A percentile compares a stretch with the other conserved stretches of the same genome.
These are phyloP conservation scores for Pseudotsuga menziesii DNA, from an alignment of 75 land plant species.

Conservation along the genomic window DNA sequence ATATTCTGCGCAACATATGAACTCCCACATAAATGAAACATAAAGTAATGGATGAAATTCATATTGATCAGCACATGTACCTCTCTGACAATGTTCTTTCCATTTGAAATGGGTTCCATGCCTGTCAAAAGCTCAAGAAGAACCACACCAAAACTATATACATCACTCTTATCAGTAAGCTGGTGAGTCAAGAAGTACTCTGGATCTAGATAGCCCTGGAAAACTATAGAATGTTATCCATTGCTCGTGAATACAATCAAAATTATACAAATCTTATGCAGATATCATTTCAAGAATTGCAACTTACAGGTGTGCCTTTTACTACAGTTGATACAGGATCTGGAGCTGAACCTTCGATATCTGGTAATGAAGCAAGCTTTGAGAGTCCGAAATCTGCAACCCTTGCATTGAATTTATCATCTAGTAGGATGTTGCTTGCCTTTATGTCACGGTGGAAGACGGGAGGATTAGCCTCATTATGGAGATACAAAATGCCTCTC, in stretches of 20 bases:
- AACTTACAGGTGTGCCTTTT: constrained; percentile 61
- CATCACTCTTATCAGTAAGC: constrained; percentile 96
- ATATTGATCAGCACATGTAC: constrained; percentile 23
- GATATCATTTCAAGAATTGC: neutral
- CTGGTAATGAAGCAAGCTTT: constrained; percentile 36
- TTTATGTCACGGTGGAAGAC: constrained; percentile 91
- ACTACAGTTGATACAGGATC: constrained; percentile 51
- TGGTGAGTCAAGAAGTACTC: constrained; percentile 82
- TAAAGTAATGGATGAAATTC: constrained; percentile 21
- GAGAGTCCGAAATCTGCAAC: constrained; percentile 87
- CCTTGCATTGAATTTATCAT: constrained; percentile 49
- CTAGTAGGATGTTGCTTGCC: constrained; percentile 80
- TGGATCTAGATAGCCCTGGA: constrained; percentile 94
- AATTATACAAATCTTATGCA: neutral
- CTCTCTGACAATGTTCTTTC: constrained; percentile 95
- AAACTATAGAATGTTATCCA: constrained; percentile 8
- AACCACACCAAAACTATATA: constrained; percentile 95
- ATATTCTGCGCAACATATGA: constrained; percentile 14
- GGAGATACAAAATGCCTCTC: constrained; percentile 56
- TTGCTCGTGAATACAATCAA: neutral
- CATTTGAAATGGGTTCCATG: constrained; percentile 77
- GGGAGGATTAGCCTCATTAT: constrained; percentile 87
- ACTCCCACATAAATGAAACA: neutral
- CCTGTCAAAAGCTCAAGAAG: constrained; percentile 87
- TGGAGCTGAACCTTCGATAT: constrained; percentile 32